Evolutionary conservation across 2,329 filamentous ascomycete genomes (phyloP), one percentile per base, ranked within the genome.

Genomic region (Sclerotinia subarctica): DNA sequence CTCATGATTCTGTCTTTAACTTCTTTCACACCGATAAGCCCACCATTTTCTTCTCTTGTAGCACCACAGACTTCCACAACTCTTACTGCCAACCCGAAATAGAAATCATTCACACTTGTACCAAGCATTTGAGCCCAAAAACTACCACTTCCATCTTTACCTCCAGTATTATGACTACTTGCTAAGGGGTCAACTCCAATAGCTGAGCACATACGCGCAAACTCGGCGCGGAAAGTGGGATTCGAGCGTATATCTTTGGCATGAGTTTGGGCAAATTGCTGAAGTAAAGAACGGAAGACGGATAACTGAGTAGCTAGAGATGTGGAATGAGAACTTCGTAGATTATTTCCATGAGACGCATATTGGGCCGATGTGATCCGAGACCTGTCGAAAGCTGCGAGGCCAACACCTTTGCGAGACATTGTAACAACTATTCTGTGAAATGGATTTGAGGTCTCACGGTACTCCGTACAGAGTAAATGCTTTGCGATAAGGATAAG

Each of bases 171-270:
- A 75, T 84, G 87, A 73, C 82, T 85, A 68, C 85, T 88, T n/a
- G 93, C 93, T 24, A 99, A 84, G 2, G 95, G 96, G 78, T 99
- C 95, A 17, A 99, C 93, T 60, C 95, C 95, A 73, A 99, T 97
- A 71, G 94, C 93, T 76, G 93, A 88, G 81, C 95, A 99, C 95
- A 99, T 99, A 78, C 94, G 93, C 3, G 95, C 94, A 77, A 99
- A 99, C 80, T 99, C 94, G 46, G 94, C 93, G 70, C 95, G 92
- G 80, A 99, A 99, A 11, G 88, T 90, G 7, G 95, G 95, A 78
- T 98, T 94, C 2, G 93, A 96, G 71, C 94, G 94, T 69, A 99
- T 99, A 76, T 97, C 95, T 77, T 94, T 93, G 74, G 91, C 92
- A 84, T 99, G 95, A 62, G 94, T 96, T 76, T 94, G 86, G 56